Percentiles rank a stretch among this genome's conserved stretches.
Conservation (phyloP, 805 yeast species). For the Blastobotrys robertii region DNA sequence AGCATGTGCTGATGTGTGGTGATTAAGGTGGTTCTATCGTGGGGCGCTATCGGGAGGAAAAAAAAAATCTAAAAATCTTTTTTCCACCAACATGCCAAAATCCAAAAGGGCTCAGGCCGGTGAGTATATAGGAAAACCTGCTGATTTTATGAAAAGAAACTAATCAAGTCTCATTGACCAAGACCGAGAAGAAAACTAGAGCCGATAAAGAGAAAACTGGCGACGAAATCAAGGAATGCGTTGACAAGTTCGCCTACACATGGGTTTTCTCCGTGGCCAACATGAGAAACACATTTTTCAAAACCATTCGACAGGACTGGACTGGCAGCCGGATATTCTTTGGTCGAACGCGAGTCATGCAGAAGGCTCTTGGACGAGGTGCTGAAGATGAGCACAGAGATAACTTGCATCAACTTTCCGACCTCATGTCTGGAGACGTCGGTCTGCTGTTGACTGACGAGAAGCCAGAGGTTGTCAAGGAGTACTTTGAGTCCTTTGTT, state of each 20-base stretch:
- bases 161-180: conserved; percentile 68
- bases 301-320: conserved; percentile 91
- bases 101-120: no score
- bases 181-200: conserved; percentile 91
- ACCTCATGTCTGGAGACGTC: conserved; percentile 61
- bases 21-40: background rate
- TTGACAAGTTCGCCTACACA: conserved; percentile 66
- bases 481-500: conserved; percentile 71
- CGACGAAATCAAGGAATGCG: conserved; percentile 75
- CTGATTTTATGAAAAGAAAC: background rate
- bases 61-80: no score
- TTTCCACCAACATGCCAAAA: no score
- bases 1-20: background rate
- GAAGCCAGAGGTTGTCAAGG: conserved; percentile 74
- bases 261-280: conserved; percentile 86
- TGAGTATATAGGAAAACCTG: no score
- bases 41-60: background rate
- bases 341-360: conserved; percentile 89
- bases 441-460: conserved; percentile 90
- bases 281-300: conserved; percentile 92
- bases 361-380: conserved; percentile 82
- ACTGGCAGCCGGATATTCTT: conserved; percentile 75
- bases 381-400: conserved; percentile 87
- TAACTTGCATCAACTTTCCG: conserved; percentile 61
- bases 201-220: conserved; percentile 87